Percentiles rank a stretch among this genome's conserved stretches.
These are phyloP conservation scores for Pyricularia sp. DNA, from an alignment of 2,329 filamentous ascomycete species.

Conservation along the genomic window DNA sequence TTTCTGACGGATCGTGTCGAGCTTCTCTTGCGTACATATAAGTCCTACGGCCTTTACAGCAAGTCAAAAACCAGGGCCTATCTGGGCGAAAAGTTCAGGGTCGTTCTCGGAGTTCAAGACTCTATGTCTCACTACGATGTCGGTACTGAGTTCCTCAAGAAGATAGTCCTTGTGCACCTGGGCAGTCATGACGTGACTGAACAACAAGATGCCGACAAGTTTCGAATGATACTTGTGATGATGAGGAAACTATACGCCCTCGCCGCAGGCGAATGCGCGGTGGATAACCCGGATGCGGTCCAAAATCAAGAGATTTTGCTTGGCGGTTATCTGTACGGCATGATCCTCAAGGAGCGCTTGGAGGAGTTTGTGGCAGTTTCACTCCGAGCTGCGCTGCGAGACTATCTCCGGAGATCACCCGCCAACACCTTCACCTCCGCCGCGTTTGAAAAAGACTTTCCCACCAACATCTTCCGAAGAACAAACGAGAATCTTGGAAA, in stretches of 20 bases:
- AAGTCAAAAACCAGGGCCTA: conserved; percentile 73
- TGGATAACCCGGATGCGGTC: conserved; percentile 92
- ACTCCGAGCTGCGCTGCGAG: conserved; percentile 39
- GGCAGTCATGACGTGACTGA: conserved; percentile 76
- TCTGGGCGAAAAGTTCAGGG: conserved; percentile 80
- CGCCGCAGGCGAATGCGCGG: conserved; percentile 80
- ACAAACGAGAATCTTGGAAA: conserved; percentile 83
- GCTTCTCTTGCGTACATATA: conserved; percentile 83
- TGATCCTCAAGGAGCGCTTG: conserved; percentile 87
- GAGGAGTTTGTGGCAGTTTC: conserved; percentile 66
- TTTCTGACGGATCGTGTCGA: conserved; percentile 94
- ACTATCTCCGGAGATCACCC: conserved; percentile 41
- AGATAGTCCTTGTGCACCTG: conserved; percentile 82
- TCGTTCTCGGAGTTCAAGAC: conserved; percentile 71
- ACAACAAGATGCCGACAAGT: conserved; percentile 80
- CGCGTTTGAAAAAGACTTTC: conserved; percentile 69
- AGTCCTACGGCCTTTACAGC: conserved; percentile 73
- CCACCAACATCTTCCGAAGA: conserved; percentile 61
- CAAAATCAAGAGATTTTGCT: conserved; percentile 93
- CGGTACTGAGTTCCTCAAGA: conserved; percentile 80
- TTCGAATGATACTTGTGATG: conserved; percentile 90
- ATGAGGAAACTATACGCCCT: conserved; percentile 87
- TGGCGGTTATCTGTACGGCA: conserved; percentile 84
- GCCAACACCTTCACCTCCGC: conserved; percentile 64
- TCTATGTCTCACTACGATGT: conserved; percentile 80